Evolutionary conservation across 192 early-diverging fungal genomes (phyloP), one percentile per base, ranked within the genome.

Genomic region (Obelidium mucronatum): DNA sequence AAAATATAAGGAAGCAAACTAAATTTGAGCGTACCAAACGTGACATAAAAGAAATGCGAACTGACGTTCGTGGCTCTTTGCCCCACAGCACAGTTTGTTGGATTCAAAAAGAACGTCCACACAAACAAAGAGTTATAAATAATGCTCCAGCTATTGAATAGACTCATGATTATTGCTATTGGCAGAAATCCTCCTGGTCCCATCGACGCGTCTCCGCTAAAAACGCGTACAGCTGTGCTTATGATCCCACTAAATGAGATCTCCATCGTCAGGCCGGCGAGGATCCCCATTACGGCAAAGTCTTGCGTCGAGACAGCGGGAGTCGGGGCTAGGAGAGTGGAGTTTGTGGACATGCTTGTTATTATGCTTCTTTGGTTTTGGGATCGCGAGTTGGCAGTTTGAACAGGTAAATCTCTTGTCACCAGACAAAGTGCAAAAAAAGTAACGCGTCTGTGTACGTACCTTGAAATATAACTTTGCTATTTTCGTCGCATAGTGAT

Each of bases 231-330:
- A 35, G 35, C 61, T 13, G 61, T 39, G 3, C 5, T 19, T 13
- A 63, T 37, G 3, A 63, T 4, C 31, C 61, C 61, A 13, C 30
- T 15, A 13, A 63, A 6, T 15, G 61, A 33, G 24, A 63, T 63
- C 36, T 63, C 61, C 30, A 63, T 36, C 36, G 61, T 63, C 30
- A 63, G 35, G 17, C 61, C 61, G 13, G 36, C 24, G 61, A 58
- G 55, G 55, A 58, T 58, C 26, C 55, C 55, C 24, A 58, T 22
- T 11, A 58, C 55, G 30, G 24, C 55, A 24, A 24, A 58, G 22
- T 58, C 24, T 31, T 58, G 55, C 17, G 55, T 58, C 8, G 55
- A 22, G 22, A 58, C 26, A 5, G 26, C 55, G 11, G 55, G 6
- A 8, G 55, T 8, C 8, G 48, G 48, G 48, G 22, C 8, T 22